Evolutionary conservation across 2,329 filamentous ascomycete species (phyloP), one percentile per base, ranked within the genome.

Genomic region (Magnaporthiopsis poae): DNA sequence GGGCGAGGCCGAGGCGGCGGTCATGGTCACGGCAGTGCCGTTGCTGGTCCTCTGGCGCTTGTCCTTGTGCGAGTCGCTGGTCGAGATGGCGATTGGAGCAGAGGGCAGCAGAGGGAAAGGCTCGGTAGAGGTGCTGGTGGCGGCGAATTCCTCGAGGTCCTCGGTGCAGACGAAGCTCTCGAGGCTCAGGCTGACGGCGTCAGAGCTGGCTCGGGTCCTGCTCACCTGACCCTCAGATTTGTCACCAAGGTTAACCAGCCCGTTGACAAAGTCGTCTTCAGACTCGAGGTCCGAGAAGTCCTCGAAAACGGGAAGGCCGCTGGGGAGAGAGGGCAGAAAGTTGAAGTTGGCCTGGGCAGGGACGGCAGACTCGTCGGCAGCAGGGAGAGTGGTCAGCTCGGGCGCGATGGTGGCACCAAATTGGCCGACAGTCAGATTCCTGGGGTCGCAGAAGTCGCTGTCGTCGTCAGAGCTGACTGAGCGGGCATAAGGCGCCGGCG

Each of bases 211-310:
- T 60, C 86, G 85, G 52, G 86, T 85, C 71, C 93, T 87, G 80
- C 91, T 92, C 74, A 85, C 79, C 76, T 88, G 63, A 56, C 61
- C 60, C 25, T 71, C 69, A 0, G 68, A 60, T 5, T 67, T 69
- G 33, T 76, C 77, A 67, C 77, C 76, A 70, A 92, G 89, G 73
- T 91, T 87, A 70, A 92, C 88, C 11, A 96, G 84, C 66, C 85
- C 84, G 75, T 86, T 88, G 72, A 87, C 84, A 73, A 96, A 92
- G 75, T 95, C 91, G 83, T 96, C 91, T 73, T 96, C 93, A 0
- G 90, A 92, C 76, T 96, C 93, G 67, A 96, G 84, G 73, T 96
- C 92, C 31, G 93, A 95, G 71, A 96, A 86, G 70, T 92, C 90
- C 76, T 96, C 91, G 71, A 96, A 96, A 11, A 84, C 81, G 33